These are phyloP conservation scores for Torulaspora indica DNA, from an alignment of 805 yeast genomes.

Conservation along the genomic window DNA sequence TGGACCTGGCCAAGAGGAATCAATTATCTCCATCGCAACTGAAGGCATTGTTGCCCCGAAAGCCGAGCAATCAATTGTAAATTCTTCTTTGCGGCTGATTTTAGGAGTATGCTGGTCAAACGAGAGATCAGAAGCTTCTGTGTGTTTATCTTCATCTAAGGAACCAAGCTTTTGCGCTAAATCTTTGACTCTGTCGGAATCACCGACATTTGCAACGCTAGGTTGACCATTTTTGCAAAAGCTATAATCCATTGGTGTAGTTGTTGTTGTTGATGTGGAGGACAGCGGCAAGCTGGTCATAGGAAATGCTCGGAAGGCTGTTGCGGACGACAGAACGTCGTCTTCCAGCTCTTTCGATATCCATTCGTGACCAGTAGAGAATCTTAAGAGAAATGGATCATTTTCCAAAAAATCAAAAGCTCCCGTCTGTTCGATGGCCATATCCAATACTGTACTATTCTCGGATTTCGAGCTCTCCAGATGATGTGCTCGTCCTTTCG, in stretches of 20 bases:
- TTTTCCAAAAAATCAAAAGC: conserved; percentile 6
- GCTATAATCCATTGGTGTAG: conserved; percentile 3
- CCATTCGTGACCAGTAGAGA: conserved; percentile 52
- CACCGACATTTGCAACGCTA: conserved; percentile 15
- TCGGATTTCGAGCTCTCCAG: neutral
- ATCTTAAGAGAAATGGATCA: conserved; percentile 10
- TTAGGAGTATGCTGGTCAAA: too few relatives aligned
- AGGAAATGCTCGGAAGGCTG: conserved; percentile 45
- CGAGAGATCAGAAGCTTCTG: neutral
- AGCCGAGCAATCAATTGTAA: conserved; percentile 6
- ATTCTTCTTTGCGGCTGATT: conserved; percentile 3
- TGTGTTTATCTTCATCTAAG: neutral
- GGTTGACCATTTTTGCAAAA: conserved; percentile 10
- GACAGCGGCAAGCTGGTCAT: conserved; percentile 8
- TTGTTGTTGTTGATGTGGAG: conserved; percentile 1
- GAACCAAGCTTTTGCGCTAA: conserved; percentile 8
- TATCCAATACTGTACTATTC: neutral
- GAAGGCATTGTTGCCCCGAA: conserved; percentile 24
- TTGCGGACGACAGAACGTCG: conserved; percentile 69
- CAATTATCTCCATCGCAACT: conserved; percentile 21
- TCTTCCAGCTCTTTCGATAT: conserved; percentile 64
- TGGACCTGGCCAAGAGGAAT: conserved; percentile 20
- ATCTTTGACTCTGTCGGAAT: conserved; percentile 1
- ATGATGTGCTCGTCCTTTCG: conserved; percentile 2
- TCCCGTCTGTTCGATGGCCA: neutral